Conservation (phyloP, 2,329 filamentous ascomycete genomes). For the Fusarium protoensiforme region DNA sequence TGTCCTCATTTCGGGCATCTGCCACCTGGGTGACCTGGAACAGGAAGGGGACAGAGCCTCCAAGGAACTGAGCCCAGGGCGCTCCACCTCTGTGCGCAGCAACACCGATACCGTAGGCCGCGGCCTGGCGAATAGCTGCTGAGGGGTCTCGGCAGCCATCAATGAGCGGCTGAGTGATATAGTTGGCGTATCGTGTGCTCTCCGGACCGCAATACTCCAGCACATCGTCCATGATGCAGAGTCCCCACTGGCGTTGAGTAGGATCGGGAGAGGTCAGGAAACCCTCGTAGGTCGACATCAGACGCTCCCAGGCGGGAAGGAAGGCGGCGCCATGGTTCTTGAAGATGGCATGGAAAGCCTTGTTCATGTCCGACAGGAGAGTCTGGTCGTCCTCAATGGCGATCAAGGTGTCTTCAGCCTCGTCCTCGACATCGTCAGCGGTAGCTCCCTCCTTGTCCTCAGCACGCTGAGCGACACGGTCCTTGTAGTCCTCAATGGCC, state of each 20-base stretch:
- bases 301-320: constrained; percentile 86
- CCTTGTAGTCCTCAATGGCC: constrained; percentile 92
- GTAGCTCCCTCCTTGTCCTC: constrained; percentile 81
- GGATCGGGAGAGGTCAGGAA: constrained; percentile 86
- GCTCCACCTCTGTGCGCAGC: constrained; percentile 92
- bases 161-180: constrained; percentile 88
- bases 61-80: constrained; percentile 88
- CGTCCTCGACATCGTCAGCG: constrained; percentile 89
- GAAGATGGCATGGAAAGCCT: constrained; percentile 98
- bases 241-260: constrained; percentile 97
- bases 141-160: constrained; percentile 87
- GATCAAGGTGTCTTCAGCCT: constrained; percentile 85
- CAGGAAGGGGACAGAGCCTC: constrained; percentile 80
- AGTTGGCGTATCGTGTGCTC: constrained; percentile 85
- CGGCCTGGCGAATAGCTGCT: constrained; percentile 93
- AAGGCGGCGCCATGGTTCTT: constrained; percentile 92
- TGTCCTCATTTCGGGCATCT: constrained; percentile 88
- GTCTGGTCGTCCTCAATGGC: constrained; percentile 98
- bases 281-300: constrained; percentile 85
- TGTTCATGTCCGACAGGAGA: constrained; percentile 98
- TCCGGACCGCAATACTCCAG: constrained; percentile 94
- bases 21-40: constrained; percentile 87
- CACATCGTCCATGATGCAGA: constrained; percentile 98
- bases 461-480: constrained; percentile 82
- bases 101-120: constrained; percentile 94